A percentile compares a stretch with the other conserved stretches of the same genome.
phyloP scores from a whole-genome alignment of 495 filamentous ascomycete genomes.

The Astrothelium macrocarpum region DNA sequence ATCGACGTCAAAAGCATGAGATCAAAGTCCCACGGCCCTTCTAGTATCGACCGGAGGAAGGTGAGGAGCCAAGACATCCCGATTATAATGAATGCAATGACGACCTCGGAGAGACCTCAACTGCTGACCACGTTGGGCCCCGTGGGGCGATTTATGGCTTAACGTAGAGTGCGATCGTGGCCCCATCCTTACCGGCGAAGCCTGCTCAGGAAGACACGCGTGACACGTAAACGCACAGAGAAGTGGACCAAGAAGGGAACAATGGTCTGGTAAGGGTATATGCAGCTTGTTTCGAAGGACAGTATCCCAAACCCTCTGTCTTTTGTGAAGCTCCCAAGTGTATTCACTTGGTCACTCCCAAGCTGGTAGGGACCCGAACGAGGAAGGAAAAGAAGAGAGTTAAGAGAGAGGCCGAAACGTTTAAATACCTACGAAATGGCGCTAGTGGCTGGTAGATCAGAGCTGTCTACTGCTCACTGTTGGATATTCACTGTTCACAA shows the following conservation, averaged over 20 bases:
- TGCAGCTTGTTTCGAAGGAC: background rate
- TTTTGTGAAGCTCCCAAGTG: background rate
- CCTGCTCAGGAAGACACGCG: slow-evolving; percentile 6
- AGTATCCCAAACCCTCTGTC: background rate
- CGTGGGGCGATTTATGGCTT: slow-evolving; percentile 3
- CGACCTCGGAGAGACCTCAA: background rate
- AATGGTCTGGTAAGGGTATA: background rate
- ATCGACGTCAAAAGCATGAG: background rate
- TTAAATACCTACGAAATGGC: background rate
- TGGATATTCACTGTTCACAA: too few species aligned
- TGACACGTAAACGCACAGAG: background rate
- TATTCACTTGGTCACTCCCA: background rate
- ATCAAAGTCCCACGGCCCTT: slow-evolving; percentile 1
- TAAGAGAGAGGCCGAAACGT: background rate
- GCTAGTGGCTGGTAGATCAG: background rate
- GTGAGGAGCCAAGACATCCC: background rate
- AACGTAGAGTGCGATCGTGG: background rate
- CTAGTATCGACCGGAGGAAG: background rate
- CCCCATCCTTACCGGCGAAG: background rate
- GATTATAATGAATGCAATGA: background rate
- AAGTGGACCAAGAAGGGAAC: background rate
- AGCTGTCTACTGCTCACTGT: too few species aligned
- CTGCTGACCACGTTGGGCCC: slow-evolving; percentile 4
- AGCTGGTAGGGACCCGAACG: background rate
- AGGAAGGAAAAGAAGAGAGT: background rate